Conservation (phyloP, 768 basidiomycete genomes). For the Lentinula aciculospora region DNA sequence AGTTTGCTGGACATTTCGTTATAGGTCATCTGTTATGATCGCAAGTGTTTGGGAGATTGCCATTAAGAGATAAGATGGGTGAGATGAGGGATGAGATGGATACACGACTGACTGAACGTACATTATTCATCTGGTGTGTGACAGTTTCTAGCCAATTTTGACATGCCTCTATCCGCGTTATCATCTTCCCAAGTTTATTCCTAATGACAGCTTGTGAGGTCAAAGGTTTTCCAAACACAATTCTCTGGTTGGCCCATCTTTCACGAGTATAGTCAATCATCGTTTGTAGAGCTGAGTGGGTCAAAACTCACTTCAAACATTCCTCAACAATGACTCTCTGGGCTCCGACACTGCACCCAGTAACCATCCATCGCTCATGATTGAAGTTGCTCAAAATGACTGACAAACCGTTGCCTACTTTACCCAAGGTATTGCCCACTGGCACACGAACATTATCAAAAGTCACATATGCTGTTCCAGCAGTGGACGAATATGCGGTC, state of each 20-base stretch:
- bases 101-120: conserved; percentile 20
- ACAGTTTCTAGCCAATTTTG: conserved; percentile 89
- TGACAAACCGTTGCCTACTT: conserved; percentile 77
- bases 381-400: conserved; percentile 85
- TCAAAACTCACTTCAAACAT: conserved; percentile 63
- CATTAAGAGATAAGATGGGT: conserved; percentile 5
- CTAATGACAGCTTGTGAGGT: conserved; percentile 82
- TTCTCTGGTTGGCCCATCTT: conserved; percentile 85
- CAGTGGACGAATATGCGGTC: conserved; percentile 87
- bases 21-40: conserved; percentile 75
- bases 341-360: conserved; percentile 60
- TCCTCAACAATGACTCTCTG: conserved; percentile 86
- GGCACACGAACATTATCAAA: conserved; percentile 85
- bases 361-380: conserved; percentile 89
- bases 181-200: conserved; percentile 84
- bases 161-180: conserved; percentile 77
- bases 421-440: conserved; percentile 80
- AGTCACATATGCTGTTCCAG: conserved; percentile 84
- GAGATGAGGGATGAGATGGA: neutral
- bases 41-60: neutral
- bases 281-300: conserved; percentile 5
- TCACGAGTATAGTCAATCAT: conserved; percentile 3
- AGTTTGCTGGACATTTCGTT: conserved; percentile 78
- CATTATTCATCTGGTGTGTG: conserved; percentile 91
- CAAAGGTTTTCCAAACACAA: conserved; percentile 87